These are phyloP conservation scores for Nakazawaea wickerhamii DNA, from an alignment of 805 yeast species.

Conservation along the genomic window DNA sequence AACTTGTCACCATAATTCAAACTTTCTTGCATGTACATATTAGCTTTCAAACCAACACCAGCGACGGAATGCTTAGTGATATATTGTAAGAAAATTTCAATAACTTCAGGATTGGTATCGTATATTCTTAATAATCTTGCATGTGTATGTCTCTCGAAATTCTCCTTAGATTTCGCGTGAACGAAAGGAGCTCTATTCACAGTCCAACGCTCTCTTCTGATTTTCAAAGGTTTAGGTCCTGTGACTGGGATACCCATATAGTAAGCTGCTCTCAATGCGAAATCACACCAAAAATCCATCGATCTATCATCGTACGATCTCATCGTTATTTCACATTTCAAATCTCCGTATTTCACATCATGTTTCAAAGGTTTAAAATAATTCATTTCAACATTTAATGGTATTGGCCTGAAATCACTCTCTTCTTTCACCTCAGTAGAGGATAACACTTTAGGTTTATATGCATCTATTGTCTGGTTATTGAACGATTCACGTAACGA, in stretches of 20 bases:
- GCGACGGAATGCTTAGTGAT: conserved; percentile 70
- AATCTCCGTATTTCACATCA: conserved; percentile 61
- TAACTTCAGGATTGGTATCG: conserved; percentile 80
- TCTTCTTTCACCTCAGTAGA: conserved; percentile 23
- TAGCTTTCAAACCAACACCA: conserved; percentile 82
- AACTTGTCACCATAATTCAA: conserved; percentile 37
- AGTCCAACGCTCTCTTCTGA: conserved; percentile 84
- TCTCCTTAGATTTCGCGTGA: conserved; percentile 90
- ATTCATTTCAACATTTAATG: conserved; percentile 79
- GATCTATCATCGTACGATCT: conserved; percentile 67
- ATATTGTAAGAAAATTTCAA: conserved; percentile 77
- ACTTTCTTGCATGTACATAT: conserved; percentile 50
- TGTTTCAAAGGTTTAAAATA: conserved; percentile 76
- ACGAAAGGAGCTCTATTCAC: conserved; percentile 91
- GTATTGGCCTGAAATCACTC: conserved; percentile 49
- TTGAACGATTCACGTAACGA: conserved; percentile 8
- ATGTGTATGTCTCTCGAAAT: conserved; percentile 84
- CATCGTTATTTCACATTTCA: conserved; percentile 72
- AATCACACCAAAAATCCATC: conserved; percentile 73
- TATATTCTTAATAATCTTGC: conserved; percentile 67
- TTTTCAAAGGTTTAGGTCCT: conserved; percentile 63
- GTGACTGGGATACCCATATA: conserved; percentile 84
- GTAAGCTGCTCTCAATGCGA: conserved; percentile 84
- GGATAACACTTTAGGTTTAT: conserved; percentile 30
- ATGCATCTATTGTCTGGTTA: conserved; percentile 15